Percentiles rank a stretch among this genome's conserved stretches.
Evolutionary conservation across 106 monocot species (phyloP).

Genomic region (Alisma plantagoaquatica): DNA sequence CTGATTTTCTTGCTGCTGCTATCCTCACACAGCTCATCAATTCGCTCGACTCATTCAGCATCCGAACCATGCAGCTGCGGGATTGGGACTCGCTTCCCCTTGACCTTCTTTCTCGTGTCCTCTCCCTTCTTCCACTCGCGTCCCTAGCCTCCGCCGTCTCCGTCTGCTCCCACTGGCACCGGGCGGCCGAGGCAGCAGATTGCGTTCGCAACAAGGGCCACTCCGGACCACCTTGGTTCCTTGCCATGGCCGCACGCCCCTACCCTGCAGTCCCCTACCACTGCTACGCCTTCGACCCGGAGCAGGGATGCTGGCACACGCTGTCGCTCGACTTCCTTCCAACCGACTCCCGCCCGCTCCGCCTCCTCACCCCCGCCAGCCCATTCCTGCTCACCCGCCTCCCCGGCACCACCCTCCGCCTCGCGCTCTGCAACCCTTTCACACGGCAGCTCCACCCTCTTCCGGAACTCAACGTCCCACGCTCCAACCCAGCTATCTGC

Average conservation of each 20-base stretch:
- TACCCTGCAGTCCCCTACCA: background rate
- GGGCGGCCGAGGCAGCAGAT: background rate
- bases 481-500: slow-evolving; percentile 38
- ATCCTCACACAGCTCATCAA: no score
- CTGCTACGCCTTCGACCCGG: slow-evolving; percentile 24
- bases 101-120: slow-evolving; percentile 31
- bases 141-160: slow-evolving; percentile 29
- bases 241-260: slow-evolving; percentile 21
- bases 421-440: slow-evolving; percentile 43
- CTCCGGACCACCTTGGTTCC: slow-evolving; percentile 18
- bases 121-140: slow-evolving; percentile 35
- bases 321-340: slow-evolving; percentile 29
- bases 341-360: slow-evolving; percentile 11
- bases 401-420: slow-evolving; percentile 6
- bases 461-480: slow-evolving; percentile 21
- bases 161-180: slow-evolving; percentile 34
- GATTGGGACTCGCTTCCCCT: slow-evolving; percentile 30
- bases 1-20: no score
- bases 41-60: no score
- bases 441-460: slow-evolving; percentile 26
- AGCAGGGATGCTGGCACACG: slow-evolving; percentile 18
- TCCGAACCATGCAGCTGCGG: no score
- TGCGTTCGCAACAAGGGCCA: no score
- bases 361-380: slow-evolving; percentile 17
- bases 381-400: slow-evolving; percentile 27